Evolutionary conservation across 2,329 filamentous ascomycete genomes (phyloP), one percentile per base, ranked within the genome.

Genomic region (Verticillium klebahnii): DNA sequence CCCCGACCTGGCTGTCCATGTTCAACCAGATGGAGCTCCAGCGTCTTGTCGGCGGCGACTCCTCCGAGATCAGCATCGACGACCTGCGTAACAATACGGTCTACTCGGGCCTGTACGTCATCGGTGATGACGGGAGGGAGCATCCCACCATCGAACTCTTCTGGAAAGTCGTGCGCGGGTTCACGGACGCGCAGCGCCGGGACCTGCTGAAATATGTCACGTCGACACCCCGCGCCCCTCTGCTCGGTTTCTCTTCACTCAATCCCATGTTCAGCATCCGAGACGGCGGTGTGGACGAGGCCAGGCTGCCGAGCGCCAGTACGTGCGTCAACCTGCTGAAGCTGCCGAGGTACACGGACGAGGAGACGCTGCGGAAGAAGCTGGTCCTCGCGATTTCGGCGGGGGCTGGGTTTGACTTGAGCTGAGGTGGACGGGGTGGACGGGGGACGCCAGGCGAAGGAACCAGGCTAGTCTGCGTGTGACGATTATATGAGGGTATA

Each of bases 11-110:
- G 95, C 84, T 99, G 5, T 93, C 90, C 69, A 98, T 99, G 95
- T 99, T 99, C 81, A 99, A 99, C 74, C 94, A 97, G 73, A 87
- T 87, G 3, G 95, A 99, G 74, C 84, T 99, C 5, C 95, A 98
- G 76, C 95, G 92, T 1, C 87, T 99, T 6, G 90, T 99, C 17
- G 92, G 93, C 60, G 95, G 95, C 54, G 93, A 96, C 68, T 89
- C 88, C 32, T 89, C 89, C 11, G 88, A 91, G 64, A 96, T 99
- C 62, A 90, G 97, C 70, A 84, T 99, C 39, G 86, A 90, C 32
- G 95, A 99, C 73, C 82, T 98, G 50, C 87, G 93, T 29, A 82
- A 81, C 60, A 91, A 98, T 75, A 98, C 95, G 0, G 76, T 86
- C 2, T 99, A 98, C 74, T 91, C 91, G 59, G 95, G 95, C 1